Percentiles rank a stretch among this genome's conserved stretches.
These are phyloP conservation scores for Trichoderma gracile DNA, from an alignment of 2,329 filamentous ascomycete species.

Conservation along the genomic window DNA sequence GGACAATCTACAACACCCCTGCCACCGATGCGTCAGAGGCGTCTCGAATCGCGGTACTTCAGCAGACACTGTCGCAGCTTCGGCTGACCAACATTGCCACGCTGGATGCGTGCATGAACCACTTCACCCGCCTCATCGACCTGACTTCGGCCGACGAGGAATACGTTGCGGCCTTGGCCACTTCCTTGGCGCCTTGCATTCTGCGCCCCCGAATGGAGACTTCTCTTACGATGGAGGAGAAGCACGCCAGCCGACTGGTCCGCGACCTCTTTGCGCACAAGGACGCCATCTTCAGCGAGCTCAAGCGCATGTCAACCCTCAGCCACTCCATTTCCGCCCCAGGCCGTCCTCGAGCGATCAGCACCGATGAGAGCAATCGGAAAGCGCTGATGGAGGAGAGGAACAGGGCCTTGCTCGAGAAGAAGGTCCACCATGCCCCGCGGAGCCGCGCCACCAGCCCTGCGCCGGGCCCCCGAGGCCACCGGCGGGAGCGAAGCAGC, in stretches of 20 bases:
- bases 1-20: conserved; percentile 90
- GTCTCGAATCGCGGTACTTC: conserved; percentile 83
- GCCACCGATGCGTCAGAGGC: conserved; percentile 73
- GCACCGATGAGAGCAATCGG: conserved; percentile 93
- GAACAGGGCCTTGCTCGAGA: conserved; percentile 75
- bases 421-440: conserved; percentile 52
- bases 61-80: conserved; percentile 92
- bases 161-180: conserved; percentile 75
- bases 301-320: conserved; percentile 83
- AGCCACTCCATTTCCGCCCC: conserved; percentile 61
- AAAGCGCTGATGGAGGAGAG: conserved; percentile 93
- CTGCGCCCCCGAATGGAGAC: conserved; percentile 85
- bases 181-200: conserved; percentile 77
- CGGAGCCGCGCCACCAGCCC: conserved; percentile 76
- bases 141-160: conserved; percentile 92
- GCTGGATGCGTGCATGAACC: conserved; percentile 96
- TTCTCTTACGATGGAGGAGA: conserved; percentile 92
- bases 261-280: conserved; percentile 93
- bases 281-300: conserved; percentile 89
- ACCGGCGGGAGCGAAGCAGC: conserved; percentile 79
- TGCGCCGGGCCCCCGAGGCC: conserved; percentile 59
- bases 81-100: conserved; percentile 97
- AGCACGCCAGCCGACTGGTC: conserved; percentile 85
- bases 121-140: conserved; percentile 95
- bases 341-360: conserved; percentile 77